Conservation (phyloP, 2,329 filamentous ascomycete genomes). For the Phaeosphaeriaceae sp. region DNA sequence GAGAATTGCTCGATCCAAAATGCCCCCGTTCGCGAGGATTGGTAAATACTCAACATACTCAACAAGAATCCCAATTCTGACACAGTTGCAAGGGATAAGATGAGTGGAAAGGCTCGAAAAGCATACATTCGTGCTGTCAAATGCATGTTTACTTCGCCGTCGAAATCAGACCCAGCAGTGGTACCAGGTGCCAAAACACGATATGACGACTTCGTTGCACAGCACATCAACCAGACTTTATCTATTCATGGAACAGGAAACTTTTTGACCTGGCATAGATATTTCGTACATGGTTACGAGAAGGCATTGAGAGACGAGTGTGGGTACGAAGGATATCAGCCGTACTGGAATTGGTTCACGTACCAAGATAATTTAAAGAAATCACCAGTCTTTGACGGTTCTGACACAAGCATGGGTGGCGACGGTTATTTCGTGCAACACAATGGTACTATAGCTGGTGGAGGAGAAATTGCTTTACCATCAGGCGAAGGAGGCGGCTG, state of each 20-base stretch:
- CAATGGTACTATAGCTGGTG: conserved; percentile 24
- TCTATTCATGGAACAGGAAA: conserved; percentile 26
- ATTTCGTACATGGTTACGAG: conserved; percentile 46
- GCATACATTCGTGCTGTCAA: conserved; percentile 27
- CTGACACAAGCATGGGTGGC: conserved; percentile 44
- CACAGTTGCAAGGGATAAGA: conserved; percentile 1
- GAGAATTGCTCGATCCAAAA: conserved; percentile 10
- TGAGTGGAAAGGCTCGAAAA: conserved; percentile 13
- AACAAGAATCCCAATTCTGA: background rate
- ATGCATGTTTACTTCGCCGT: conserved; percentile 21
- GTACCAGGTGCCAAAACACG: conserved; percentile 29
- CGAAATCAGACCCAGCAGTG: conserved; percentile 13
- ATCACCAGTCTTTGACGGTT: conserved; percentile 24
- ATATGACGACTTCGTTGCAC: conserved; percentile 37
- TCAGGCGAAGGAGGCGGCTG: conserved; percentile 30
- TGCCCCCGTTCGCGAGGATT: conserved; percentile 18
- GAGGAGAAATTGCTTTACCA: conserved; percentile 14
- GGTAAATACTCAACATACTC: conserved; percentile 8
- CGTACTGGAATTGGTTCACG: conserved; percentile 15
- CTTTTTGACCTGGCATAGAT: conserved; percentile 46
- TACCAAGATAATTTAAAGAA: background rate
- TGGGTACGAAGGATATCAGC: conserved; percentile 43
- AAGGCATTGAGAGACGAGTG: conserved; percentile 48
- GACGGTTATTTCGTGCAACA: conserved; percentile 25
- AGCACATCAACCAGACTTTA: conserved; percentile 28